Evolutionary conservation across 768 basidiomycete genomes (phyloP).

Genomic region (Hericium erinaceus): DNA sequence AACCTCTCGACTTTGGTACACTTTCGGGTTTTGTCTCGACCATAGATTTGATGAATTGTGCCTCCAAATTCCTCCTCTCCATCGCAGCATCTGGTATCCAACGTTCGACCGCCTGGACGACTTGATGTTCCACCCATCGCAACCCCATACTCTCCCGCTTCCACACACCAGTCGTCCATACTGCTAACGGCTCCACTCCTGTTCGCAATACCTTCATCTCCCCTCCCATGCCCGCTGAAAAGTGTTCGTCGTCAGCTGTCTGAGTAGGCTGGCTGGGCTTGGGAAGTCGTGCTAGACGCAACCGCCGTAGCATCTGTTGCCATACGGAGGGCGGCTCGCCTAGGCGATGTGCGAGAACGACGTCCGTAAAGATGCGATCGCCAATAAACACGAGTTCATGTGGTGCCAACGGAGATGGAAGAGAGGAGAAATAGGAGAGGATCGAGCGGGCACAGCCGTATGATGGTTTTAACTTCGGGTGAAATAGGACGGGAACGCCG

Average conservation of each 20-base stretch:
- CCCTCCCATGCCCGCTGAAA: slow-evolving; percentile 1
- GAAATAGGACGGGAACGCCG: slow-evolving; percentile 73
- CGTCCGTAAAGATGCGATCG: slow-evolving; percentile 88
- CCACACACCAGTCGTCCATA: slow-evolving; percentile 72
- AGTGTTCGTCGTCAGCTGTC: background rate
- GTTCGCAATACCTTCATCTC: background rate
- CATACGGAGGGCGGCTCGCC: slow-evolving; percentile 12
- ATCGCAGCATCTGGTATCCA: slow-evolving; percentile 22
- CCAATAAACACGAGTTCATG: slow-evolving; percentile 63
- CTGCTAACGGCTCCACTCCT: slow-evolving; percentile 35
- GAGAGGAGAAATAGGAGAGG: slow-evolving; percentile 59
- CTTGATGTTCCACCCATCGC: slow-evolving; percentile 46
- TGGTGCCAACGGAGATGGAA: slow-evolving; percentile 42
- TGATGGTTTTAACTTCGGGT: slow-evolving; percentile 70
- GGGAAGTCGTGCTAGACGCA: background rate
- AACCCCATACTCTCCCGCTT: slow-evolving; percentile 50
- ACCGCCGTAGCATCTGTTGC: slow-evolving; percentile 1
- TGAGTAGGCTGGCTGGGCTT: background rate
- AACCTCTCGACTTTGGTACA: background rate
- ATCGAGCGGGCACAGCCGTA: slow-evolving; percentile 68
- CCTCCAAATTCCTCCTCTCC: slow-evolving; percentile 4
- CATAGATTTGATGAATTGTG: slow-evolving; percentile 12
- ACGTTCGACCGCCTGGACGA: slow-evolving; percentile 38
- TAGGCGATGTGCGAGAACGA: slow-evolving; percentile 80
- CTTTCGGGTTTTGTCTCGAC: background rate